Evolutionary conservation across 306 rosid species (phyloP).

Genomic region (Prunus dulcis): DNA sequence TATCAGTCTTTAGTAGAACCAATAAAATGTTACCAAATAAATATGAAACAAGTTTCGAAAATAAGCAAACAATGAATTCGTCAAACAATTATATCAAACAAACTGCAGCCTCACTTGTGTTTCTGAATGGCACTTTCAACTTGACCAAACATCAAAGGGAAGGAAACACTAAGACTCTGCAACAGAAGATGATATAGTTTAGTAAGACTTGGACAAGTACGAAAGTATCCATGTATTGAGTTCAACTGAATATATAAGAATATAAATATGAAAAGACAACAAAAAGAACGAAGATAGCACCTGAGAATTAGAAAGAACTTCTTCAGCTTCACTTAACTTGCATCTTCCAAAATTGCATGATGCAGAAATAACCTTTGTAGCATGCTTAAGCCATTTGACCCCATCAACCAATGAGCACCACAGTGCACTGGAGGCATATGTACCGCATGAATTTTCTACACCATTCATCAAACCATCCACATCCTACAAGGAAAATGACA

Average conservation of each 20-base stretch:
- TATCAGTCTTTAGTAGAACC: neutral
- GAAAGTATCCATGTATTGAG: neutral
- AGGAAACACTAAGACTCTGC: slow-evolving; percentile 60
- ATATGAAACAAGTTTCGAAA: neutral
- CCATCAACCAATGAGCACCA: slow-evolving; percentile 55
- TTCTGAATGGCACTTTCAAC: slow-evolving; percentile 66
- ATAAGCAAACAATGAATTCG: neutral
- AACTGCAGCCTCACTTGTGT: slow-evolving; percentile 56
- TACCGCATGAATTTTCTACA: slow-evolving; percentile 45
- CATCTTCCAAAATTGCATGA: slow-evolving; percentile 42
- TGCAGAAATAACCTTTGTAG: slow-evolving; percentile 51
- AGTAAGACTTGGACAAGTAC: slow-evolving; percentile 12
- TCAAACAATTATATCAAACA: neutral
- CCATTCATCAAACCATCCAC: slow-evolving; percentile 52
- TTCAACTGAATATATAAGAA: neutral
- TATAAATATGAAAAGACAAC: neutral
- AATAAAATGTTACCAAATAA: neutral
- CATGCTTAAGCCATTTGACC: slow-evolving; percentile 73
- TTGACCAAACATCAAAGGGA: slow-evolving; percentile 45
- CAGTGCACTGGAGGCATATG: slow-evolving; percentile 45
- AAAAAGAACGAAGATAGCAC: slow-evolving; percentile 31
- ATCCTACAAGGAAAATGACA: slow-evolving; percentile 50
- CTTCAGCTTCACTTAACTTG: slow-evolving; percentile 67
- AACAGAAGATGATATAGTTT: slow-evolving; percentile 29
- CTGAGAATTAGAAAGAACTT: slow-evolving; percentile 53